Percentiles rank a stretch among this genome's conserved stretches.
These are phyloP conservation scores for Venturiaceae sp. DNA, from an alignment of 2,329 filamentous ascomycete species.

Conservation along the genomic window DNA sequence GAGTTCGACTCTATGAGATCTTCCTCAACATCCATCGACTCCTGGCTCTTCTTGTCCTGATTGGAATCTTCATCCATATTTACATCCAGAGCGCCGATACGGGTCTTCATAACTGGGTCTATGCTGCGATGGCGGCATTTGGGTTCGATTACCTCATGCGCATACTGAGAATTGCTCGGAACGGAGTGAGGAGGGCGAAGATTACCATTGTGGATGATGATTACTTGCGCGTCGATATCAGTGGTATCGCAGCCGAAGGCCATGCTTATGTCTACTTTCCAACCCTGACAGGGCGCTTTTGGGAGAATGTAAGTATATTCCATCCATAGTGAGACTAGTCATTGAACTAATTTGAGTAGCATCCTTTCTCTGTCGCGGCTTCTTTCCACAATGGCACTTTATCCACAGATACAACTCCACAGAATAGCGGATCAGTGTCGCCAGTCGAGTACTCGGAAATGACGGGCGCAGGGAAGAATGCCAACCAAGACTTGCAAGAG, in stretches of 20 bases:
- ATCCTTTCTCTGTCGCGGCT: conserved; percentile 35
- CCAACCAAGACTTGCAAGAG: not conserved
- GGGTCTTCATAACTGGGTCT: conserved; percentile 29
- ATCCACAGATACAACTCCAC: not conserved
- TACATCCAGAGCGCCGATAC: conserved; percentile 7
- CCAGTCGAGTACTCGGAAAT: not conserved
- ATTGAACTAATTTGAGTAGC: not conserved
- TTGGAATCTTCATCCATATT: conserved; percentile 27
- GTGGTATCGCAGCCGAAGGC: conserved; percentile 23
- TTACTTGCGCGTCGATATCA: conserved; percentile 30
- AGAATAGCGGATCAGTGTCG: not conserved
- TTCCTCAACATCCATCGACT: conserved; percentile 36
- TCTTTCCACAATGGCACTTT: not conserved
- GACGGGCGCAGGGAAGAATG: not conserved
- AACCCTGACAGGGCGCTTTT: conserved; percentile 25
- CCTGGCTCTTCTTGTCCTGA: conserved; percentile 29
- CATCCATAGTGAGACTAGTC: not conserved
- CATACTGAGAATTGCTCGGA: conserved; percentile 23
- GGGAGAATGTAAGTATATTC: conserved; percentile 37
- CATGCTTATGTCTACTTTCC: conserved; percentile 41
- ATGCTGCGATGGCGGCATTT: conserved; percentile 13
- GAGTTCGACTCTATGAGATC: conserved; percentile 27
- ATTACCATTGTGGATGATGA: conserved; percentile 21
- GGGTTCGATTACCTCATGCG: conserved; percentile 35
- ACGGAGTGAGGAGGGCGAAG: conserved; percentile 23